phyloP scores from a whole-genome alignment of 2,329 filamentous ascomycete species.

The Alternaria triticina region DNA sequence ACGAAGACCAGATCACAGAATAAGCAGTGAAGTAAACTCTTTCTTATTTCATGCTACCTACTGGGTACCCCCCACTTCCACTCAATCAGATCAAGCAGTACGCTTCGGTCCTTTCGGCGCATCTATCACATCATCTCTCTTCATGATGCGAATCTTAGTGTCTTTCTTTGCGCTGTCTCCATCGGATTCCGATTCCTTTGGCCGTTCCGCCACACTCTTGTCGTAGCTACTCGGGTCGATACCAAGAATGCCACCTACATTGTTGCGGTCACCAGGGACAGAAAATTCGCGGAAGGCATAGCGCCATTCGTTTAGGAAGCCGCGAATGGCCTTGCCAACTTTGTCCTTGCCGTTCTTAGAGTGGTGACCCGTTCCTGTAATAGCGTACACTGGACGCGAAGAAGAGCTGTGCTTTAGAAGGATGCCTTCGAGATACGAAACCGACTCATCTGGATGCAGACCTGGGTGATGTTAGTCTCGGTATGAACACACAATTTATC shows the following conservation, averaged over 20 bases:
- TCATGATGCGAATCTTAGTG: slow-evolving; percentile 46
- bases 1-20: background rate
- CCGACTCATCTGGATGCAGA: slow-evolving; percentile 97
- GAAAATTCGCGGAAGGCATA: slow-evolving; percentile 97
- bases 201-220: slow-evolving; percentile 48
- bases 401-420: slow-evolving; percentile 81
- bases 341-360: slow-evolving; percentile 99
- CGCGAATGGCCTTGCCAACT: slow-evolving; percentile 89
- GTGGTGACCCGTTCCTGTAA: slow-evolving; percentile 95
- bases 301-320: slow-evolving; percentile 92
- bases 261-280: slow-evolving; percentile 91
- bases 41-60: slow-evolving; percentile 42
- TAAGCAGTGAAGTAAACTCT: slow-evolving; percentile 19
- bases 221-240: slow-evolving; percentile 69
- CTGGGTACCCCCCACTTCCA: slow-evolving; percentile 4
- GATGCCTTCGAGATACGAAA: slow-evolving; percentile 89
- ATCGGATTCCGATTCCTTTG: slow-evolving; percentile 42
- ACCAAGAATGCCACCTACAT: slow-evolving; percentile 70
- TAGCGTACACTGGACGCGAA: slow-evolving; percentile 82
- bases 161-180: slow-evolving; percentile 39
- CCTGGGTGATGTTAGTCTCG: slow-evolving; percentile 49
- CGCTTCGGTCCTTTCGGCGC: slow-evolving; percentile 47
- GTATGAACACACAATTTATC: background rate
- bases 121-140: slow-evolving; percentile 46
- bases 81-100: slow-evolving; percentile 23